Evolutionary conservation across 78 protist genomes (phyloP).

Genomic region (Paulinella micropora): DNA sequence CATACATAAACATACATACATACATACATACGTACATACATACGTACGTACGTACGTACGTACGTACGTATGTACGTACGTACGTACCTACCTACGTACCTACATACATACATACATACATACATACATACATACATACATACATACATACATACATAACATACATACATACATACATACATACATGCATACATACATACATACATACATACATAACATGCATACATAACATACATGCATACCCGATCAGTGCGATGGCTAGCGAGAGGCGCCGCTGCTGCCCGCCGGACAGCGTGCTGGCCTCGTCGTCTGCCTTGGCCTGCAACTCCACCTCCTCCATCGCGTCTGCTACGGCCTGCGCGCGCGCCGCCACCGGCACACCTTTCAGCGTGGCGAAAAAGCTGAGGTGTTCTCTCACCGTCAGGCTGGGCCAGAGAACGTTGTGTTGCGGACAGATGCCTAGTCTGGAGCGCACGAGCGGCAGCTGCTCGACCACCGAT

Average conservation of each 20-base stretch:
- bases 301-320: no score
- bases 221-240: neutral
- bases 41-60: neutral
- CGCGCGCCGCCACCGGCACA: no score
- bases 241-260: slow-evolving; percentile 41
- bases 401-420: neutral
- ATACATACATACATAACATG: neutral
- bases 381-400: neutral
- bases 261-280: slow-evolving; percentile 55
- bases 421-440: neutral
- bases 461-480: neutral
- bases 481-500: neutral
- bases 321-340: no score
- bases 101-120: neutral
- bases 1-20: neutral
- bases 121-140: neutral
- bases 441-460: slow-evolving; percentile 4
- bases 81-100: neutral
- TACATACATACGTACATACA: neutral
- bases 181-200: neutral
- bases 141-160: neutral
- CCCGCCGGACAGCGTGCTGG: no score
- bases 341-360: no score
- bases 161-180: neutral
- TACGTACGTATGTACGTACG: neutral